These are phyloP conservation scores for Aspergillus mulundensis DNA, from an alignment of 495 filamentous ascomycete genomes.

Conservation along the genomic window DNA sequence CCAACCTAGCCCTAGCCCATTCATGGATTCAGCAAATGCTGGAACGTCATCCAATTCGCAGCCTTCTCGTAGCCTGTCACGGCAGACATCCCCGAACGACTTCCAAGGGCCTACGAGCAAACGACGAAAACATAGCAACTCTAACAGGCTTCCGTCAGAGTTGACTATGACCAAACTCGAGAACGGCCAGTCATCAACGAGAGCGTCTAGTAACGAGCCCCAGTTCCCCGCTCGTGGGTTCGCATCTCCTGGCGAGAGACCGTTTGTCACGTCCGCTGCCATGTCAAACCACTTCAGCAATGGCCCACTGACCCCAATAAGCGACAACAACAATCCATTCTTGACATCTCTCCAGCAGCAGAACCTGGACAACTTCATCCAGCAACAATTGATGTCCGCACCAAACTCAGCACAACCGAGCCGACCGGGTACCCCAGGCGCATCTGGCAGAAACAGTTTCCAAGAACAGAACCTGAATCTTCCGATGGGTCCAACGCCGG, in stretches of 20 bases:
- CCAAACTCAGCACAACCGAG: constrained; percentile 59
- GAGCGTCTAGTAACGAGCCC: constrained; percentile 26
- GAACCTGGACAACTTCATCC: constrained; percentile 54
- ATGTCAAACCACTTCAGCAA: constrained; percentile 50
- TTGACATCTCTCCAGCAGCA: constrained; percentile 45
- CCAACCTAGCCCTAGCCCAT: constrained; percentile 34
- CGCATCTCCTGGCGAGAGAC: constrained; percentile 42
- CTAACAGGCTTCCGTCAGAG: constrained; percentile 61
- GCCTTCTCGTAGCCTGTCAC: constrained; percentile 61
- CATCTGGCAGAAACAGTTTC: constrained; percentile 42
- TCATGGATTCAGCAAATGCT: constrained; percentile 33
- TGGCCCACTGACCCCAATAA: constrained; percentile 61
- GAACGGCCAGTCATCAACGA: constrained; percentile 38
- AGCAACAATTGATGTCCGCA: constrained; percentile 59
- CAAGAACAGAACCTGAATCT: constrained; percentile 35
- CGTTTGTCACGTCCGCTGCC: constrained; percentile 45
- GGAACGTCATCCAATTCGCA: constrained; percentile 41
- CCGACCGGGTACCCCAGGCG: constrained; percentile 41
- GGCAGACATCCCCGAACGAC: constrained; percentile 65
- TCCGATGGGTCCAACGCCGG: constrained; percentile 28
- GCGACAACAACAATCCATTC: constrained; percentile 51
- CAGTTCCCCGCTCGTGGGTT: constrained; percentile 42
- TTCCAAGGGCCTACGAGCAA: constrained; percentile 59
- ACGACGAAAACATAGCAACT: constrained; percentile 69
- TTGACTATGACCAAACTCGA: constrained; percentile 79